A percentile compares a stretch with the other conserved stretches of the same genome.
Evolutionary conservation across 2,329 filamentous ascomycete genomes (phyloP).

Genomic region (Cryphonectria parasitica): DNA sequence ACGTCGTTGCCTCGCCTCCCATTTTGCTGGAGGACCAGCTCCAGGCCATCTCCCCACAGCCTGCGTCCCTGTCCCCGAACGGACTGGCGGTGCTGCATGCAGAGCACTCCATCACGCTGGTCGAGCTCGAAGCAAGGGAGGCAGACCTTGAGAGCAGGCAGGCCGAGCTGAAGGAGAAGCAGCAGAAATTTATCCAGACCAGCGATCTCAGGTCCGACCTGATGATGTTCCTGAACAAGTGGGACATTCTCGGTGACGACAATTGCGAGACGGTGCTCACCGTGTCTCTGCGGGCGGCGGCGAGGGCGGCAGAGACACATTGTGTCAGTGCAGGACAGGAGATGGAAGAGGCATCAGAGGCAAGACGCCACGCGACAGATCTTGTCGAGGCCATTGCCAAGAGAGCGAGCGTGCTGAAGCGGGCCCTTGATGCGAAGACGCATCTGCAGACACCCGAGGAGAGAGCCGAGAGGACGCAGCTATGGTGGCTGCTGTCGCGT

Average conservation of each 20-base stretch:
- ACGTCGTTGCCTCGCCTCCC: not conserved
- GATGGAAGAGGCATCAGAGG: not conserved
- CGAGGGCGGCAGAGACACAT: not conserved
- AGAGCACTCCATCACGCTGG: not conserved
- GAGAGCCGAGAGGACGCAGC: not conserved
- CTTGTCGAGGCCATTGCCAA: not conserved
- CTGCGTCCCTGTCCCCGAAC: not conserved
- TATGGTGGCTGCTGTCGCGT: not conserved
- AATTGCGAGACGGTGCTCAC: not conserved
- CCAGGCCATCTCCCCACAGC: not conserved
- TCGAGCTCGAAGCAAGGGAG: not conserved
- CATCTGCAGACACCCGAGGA: not conserved
- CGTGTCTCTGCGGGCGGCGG: not conserved
- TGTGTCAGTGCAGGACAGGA: not conserved
- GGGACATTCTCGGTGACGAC: not conserved
- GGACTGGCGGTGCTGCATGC: not conserved
- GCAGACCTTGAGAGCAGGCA: not conserved
- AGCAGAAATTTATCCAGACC: not conserved
- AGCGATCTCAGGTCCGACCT: not conserved
- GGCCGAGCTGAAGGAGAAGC: not conserved
- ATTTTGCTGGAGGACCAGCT: not conserved
- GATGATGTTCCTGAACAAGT: not conserved
- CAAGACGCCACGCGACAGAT: not conserved
- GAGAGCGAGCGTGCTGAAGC: constrained; percentile 1
- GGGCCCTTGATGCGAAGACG: not conserved